Evolutionary conservation across 352 stramenopile genomes (phyloP), one percentile per base, ranked within the genome.

Genomic region (Pelagophyceae sp.): DNA sequence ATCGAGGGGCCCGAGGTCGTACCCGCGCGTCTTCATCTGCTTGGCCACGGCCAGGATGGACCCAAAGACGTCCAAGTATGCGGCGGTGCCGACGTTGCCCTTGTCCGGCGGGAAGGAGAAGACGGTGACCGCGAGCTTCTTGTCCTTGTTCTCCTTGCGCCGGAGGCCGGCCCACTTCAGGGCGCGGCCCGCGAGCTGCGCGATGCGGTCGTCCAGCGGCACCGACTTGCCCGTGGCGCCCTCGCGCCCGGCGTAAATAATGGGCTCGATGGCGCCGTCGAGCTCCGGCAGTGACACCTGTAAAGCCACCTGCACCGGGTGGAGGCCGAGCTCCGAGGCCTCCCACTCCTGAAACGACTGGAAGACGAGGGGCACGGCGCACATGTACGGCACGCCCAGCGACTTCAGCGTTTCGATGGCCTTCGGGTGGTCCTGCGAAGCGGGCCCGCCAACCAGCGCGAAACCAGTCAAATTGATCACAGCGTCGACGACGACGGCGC

Each of bases 321-420:
- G 89, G 60, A 94, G 83, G 76, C 89, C 89, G 23, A 94, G 81
- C 82, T 94, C 89, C 29, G 85, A 91, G 17, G 86, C 83, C 79
- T 90, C 85, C 89, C 89, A 94, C 82, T 94, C 90, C 80, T 94
- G 88, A 72, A 94, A 94, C 6, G 86, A 92, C 82, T 94, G 90
- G 85, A 94, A 94, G 20, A 94, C 88, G 37, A 94, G 82, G 11
- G 90, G 90, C 38, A 94, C 89, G 20, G 89, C 88, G 78, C 89
- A 94, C 82, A 94, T 87, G 83, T 94, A 94, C 0, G 89, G 89
- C 63, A 85, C 79, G 79, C 93, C 90, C 65, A 94, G 80, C 63
- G 85, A 85, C 75, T 91, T 87, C 0, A 94, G 83, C n/a, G 90
- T 87, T 25, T 84, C 80, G 60, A 90, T 85, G 32, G 89, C 88